Evolutionary conservation across 75 land plant species (phyloP), one percentile per base, ranked within the genome.

Genomic region (Cunninghamia lanceolata): DNA sequence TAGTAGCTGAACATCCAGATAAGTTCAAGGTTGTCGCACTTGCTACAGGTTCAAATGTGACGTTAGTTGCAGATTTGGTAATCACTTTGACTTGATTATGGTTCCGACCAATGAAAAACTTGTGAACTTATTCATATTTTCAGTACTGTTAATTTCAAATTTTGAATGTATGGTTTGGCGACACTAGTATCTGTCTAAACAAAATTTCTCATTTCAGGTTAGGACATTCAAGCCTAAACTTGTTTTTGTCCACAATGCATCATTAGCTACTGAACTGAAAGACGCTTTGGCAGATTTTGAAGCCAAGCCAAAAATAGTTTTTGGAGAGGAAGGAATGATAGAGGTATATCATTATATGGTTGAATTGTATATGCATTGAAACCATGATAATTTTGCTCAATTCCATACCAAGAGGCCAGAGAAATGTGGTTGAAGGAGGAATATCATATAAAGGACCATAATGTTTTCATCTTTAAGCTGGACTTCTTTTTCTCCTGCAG

Each of bases 21-120:
- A 95, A 95, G 82, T 98, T 98, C 89, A 92, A 87, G 89, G 89
- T 96, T 84, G 98, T 98, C 83, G 99, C 93, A 38, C 93, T 98
- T 56, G 99, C 99, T 45, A 98, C 99, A 75, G 99, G 99, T 28
- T 95, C 98, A 36, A 98, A 98, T 90, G 93, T 98, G 47, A 91
- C 99, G 50, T 93, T 98, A 56, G 92, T 98, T 88, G 96, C 99
- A 46, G 98, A 98, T 82, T 98, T 96, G 96, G 99, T 98, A 82
- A 85, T 46, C 81, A 28, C 35, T 82, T 56, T 56, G 46, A 45
- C 34, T 76, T 54, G 81, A 39, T 45, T 76, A 39, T 28, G 3
- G 47, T 78, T 81, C 34, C 16, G 1, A 77, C 32, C 34, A 30
- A 70, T 84, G 10, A 28, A 39, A 84, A 84, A 52, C 32, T 36